Conservation (phyloP, 139 green algal species). For the Closterium sp. region DNA sequence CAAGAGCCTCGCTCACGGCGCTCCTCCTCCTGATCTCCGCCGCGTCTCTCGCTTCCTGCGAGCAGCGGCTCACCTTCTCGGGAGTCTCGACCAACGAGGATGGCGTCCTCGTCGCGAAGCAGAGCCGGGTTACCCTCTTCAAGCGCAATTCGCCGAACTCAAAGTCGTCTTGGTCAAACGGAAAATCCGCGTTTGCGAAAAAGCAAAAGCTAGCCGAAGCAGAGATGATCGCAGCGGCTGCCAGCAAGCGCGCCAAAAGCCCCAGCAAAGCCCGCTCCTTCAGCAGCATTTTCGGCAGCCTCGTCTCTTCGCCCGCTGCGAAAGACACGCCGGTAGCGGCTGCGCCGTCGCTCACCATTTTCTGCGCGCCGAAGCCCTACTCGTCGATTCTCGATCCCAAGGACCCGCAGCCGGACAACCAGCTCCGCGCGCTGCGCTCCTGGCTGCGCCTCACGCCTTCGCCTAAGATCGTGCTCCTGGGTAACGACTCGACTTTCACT, state of each 20-base stretch:
- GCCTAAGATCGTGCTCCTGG: constrained; percentile 25
- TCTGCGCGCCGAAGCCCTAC: constrained; percentile 40
- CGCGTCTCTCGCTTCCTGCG: background rate
- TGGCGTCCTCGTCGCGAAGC: background rate
- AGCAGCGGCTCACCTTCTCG: background rate
- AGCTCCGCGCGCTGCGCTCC: constrained; percentile 29
- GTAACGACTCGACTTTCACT: constrained; percentile 17
- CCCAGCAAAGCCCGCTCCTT: background rate
- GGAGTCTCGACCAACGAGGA: background rate
- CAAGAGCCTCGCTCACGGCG: background rate
- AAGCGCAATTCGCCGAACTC: background rate
- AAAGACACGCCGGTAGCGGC: background rate
- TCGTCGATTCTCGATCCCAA: background rate
- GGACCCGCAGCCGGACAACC: constrained; percentile 9
- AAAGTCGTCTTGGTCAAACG: background rate
- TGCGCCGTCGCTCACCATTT: constrained; percentile 21
- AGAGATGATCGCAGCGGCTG: background rate
- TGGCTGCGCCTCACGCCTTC: constrained; percentile 25
- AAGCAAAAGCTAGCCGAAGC: background rate
- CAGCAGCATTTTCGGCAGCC: background rate
- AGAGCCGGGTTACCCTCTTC: background rate
- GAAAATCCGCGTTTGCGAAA: background rate
- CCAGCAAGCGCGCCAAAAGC: background rate
- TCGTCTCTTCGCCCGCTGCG: background rate
- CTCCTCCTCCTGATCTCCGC: background rate